Evolutionary conservation across 2,329 filamentous ascomycete species (phyloP).

Genomic region (Ceratocystis cubensis): DNA sequence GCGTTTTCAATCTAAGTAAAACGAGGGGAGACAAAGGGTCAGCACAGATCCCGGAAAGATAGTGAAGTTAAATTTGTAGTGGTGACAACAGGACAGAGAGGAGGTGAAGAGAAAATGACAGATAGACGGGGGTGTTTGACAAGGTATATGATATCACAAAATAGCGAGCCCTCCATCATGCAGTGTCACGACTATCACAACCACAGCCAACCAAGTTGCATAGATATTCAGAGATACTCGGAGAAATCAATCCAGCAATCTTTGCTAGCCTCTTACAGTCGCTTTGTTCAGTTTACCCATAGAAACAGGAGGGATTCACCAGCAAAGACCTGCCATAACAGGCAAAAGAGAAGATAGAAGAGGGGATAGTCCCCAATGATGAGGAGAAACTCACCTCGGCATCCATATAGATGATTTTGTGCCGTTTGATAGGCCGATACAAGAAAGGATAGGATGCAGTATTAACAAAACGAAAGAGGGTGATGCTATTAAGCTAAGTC

Average conservation of each 20-base stretch:
- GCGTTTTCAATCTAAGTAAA: constrained; percentile 68
- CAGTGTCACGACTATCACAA: background rate
- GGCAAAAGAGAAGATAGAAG: background rate
- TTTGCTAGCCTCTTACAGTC: background rate
- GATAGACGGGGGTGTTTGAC: background rate
- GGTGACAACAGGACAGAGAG: background rate
- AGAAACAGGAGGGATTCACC: no score
- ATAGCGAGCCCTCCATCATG: background rate
- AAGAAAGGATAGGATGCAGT: background rate
- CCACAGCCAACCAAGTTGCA: no score
- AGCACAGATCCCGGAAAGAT: no score
- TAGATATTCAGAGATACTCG: no score
- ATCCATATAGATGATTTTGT: constrained; percentile 19
- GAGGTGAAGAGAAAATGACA: background rate
- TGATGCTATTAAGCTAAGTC: background rate
- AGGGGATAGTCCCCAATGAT: background rate
- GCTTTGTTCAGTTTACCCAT: no score
- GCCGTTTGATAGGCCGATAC: constrained; percentile 1
- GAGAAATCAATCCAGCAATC: no score
- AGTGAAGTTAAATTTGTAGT: background rate
- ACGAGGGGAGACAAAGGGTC: no score
- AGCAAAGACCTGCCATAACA: no score
- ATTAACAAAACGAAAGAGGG: background rate
- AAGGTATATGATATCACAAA: constrained; percentile 1
- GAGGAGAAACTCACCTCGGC: constrained; percentile 18